Percentiles rank a stretch among this genome's conserved stretches.
phyloP scores from a whole-genome alignment of 2,329 filamentous ascomycete species.

The Colletotrichum simmondsii region DNA sequence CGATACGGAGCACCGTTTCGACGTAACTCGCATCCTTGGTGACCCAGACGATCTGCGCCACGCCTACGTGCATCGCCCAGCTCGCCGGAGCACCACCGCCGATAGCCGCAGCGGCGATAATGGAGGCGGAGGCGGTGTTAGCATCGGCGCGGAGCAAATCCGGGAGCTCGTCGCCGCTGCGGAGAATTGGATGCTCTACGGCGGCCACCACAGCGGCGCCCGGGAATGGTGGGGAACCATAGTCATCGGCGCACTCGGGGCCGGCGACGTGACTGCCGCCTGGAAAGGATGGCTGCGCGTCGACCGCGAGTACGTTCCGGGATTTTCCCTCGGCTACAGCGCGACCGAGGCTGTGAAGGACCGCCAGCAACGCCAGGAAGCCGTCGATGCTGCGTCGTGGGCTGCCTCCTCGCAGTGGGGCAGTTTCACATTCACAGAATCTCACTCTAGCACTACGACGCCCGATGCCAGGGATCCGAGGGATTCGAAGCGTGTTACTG shows the following conservation, averaged over 20 bases:
- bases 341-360: slow-evolving; percentile 57
- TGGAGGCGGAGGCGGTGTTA: slow-evolving; percentile 21
- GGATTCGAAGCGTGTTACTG: not conserved
- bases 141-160: slow-evolving; percentile 38
- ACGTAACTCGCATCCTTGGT: slow-evolving; percentile 58
- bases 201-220: slow-evolving; percentile 51
- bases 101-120: slow-evolving; percentile 32
- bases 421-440: slow-evolving; percentile 45
- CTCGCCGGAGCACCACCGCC: slow-evolving; percentile 39
- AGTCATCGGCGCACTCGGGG: slow-evolving; percentile 55
- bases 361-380: slow-evolving; percentile 50
- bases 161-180: slow-evolving; percentile 52
- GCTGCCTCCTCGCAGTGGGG: slow-evolving; percentile 61
- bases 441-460: not conserved
- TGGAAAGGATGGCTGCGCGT: slow-evolving; percentile 65
- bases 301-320: slow-evolving; percentile 52
- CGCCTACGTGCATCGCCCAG: slow-evolving; percentile 60
- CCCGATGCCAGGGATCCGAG: not conserved
- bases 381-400: slow-evolving; percentile 58
- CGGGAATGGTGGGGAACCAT: slow-evolving; percentile 70
- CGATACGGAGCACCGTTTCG: slow-evolving; percentile 67
- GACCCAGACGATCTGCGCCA: slow-evolving; percentile 55
- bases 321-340: slow-evolving; percentile 52
- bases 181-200: slow-evolving; percentile 63
- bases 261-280: slow-evolving; percentile 48